Conservation (phyloP, 2,329 filamentous ascomycete genomes). For the Fusarium metavorans region DNA sequence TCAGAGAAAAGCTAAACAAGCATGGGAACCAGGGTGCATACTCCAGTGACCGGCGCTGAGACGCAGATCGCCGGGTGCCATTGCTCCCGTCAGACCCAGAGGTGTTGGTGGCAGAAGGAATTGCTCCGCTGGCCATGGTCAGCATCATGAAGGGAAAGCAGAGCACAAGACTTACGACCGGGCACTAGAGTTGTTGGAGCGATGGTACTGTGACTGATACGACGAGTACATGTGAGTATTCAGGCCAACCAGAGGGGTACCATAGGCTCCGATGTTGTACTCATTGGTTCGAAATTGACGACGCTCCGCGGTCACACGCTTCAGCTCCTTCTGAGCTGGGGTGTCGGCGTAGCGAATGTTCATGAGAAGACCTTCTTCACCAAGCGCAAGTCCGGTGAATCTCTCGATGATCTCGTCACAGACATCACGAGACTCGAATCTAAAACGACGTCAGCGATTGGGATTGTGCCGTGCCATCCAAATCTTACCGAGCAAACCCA, state of each 20-base stretch:
- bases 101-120: background rate
- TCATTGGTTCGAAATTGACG: conserved; percentile 97
- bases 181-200: conserved; percentile 40
- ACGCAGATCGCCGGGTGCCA: conserved; percentile 46
- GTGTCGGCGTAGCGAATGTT: conserved; percentile 98
- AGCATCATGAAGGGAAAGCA: background rate
- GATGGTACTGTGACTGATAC: conserved; percentile 54
- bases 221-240: conserved; percentile 53
- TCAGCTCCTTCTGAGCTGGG: conserved; percentile 94
- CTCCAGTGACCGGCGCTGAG: conserved; percentile 51
- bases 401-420: conserved; percentile 90
- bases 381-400: conserved; percentile 84
- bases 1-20: conserved; percentile 49
- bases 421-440: conserved; percentile 88
- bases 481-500: conserved; percentile 89
- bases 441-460: conserved; percentile 53
- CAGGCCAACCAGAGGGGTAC: conserved; percentile 70
- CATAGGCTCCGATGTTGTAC: conserved; percentile 83
- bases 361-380: conserved; percentile 83
- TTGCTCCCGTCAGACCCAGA: conserved; percentile 28
- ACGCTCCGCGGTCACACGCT: conserved; percentile 94
- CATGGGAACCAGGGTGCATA: conserved; percentile 46
- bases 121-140: conserved; percentile 19
- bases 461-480: background rate
- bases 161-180: conserved; percentile 46